These are phyloP conservation scores for Gymnopilus junonius DNA, from an alignment of 768 basidiomycete genomes.

Conservation along the genomic window DNA sequence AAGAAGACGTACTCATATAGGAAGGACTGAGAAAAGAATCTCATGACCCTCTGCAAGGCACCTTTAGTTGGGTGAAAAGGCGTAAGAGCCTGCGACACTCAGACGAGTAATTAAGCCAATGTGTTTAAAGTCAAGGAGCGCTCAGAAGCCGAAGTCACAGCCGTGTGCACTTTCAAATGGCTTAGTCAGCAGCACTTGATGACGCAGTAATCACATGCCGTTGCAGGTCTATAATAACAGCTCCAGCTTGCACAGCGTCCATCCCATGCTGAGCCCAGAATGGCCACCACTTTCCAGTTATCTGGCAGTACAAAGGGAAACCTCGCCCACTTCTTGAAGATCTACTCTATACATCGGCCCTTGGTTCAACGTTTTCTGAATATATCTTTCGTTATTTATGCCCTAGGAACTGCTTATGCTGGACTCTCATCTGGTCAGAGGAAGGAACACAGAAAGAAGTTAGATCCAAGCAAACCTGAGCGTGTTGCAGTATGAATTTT, in stretches of 20 bases:
- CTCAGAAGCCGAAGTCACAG: neutral
- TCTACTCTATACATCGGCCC: constrained; percentile 72
- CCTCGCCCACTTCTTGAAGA: constrained; percentile 46
- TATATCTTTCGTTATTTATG: constrained; percentile 70
- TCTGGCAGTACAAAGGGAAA: constrained; percentile 38
- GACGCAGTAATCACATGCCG: constrained; percentile 18
- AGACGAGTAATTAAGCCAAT: constrained; percentile 5
- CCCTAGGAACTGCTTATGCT: constrained; percentile 64
- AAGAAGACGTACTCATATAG: constrained; percentile 53
- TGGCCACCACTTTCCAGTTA: constrained; percentile 34
- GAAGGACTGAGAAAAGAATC: constrained; percentile 60
- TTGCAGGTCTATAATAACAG: neutral
- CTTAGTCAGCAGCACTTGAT: constrained; percentile 14
- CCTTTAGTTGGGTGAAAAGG: constrained; percentile 21
- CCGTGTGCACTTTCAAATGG: neutral
- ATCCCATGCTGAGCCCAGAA: neutral
- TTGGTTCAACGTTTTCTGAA: constrained; percentile 75
- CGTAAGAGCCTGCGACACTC: constrained; percentile 17
- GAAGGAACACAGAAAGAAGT: constrained; percentile 37
- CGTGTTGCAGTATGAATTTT: constrained; percentile 67
- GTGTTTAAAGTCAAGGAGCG: neutral
- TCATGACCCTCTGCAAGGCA: constrained; percentile 45
- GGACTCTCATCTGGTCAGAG: constrained; percentile 42
- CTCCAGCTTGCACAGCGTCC: neutral
- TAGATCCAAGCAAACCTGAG: constrained; percentile 43